Evolutionary conservation across 148 eudicot species (phyloP), one percentile per base, ranked within the genome.

Genomic region (Heliosperma pusillum): DNA sequence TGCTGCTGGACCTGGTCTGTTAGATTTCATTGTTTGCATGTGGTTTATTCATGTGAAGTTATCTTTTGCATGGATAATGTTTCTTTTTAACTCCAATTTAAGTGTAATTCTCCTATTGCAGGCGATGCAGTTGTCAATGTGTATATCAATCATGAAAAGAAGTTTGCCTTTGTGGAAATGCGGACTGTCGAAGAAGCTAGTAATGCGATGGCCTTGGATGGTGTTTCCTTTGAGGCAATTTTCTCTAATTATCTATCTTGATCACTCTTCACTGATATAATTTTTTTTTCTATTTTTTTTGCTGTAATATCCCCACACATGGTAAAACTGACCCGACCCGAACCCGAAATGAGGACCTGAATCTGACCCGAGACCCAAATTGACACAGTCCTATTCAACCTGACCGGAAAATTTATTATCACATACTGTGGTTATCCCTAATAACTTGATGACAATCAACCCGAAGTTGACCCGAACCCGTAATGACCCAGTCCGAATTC

Each of bases 81-180:
- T 50, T 70, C 24, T 42, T 36, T 33, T 3, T 47, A 16, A 57
- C 64, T 81, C 26, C 8, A 55, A 30, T 40, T 73, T 29, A 36
- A 42, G 4, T 24, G 68, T 56, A 40, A 53, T 2, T 72, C 33
- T 79, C 42, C 82, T 6, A 67, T 63, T 70, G 59, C 77, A 93
- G 98, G 98, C 70, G 98, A 93, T 89, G 96, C 98, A 47, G 98
- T 93, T 72, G 90, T 93, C 77, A 93, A 93, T 83, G 98, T 93
- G 67, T 93, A 93, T 75, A 93, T 93, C 80, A 93, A 93, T 79
- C 96, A 93, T 81, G 98, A 93, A 86, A 93, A 93, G 87, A 93
- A 93, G 78, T 93, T 93, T 80, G 98, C 98, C 60, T 93, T 93
- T 87, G 92, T 93, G 58, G 98, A 93, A 89, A 93, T 93, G 98